These are phyloP conservation scores for Camellia granthamiana DNA, from an alignment of 148 eudicot species.

Conservation along the genomic window DNA sequence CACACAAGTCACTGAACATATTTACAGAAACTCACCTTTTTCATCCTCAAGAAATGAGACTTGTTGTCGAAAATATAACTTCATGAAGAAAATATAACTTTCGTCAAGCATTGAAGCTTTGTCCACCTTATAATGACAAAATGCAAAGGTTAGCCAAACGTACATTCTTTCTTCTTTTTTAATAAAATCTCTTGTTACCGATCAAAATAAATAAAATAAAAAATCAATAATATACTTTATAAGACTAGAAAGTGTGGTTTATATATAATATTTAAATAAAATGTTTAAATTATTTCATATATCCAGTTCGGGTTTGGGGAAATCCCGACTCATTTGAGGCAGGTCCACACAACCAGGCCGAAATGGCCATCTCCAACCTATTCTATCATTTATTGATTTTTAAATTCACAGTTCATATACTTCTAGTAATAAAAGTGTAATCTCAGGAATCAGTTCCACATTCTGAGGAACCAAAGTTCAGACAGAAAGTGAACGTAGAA, in stretches of 20 bases:
- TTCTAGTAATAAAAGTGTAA: not conserved
- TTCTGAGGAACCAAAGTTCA: not conserved
- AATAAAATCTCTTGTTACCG: too few species aligned
- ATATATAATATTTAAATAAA: too few species aligned
- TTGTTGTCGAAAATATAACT: not conserved
- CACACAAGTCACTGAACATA: not conserved
- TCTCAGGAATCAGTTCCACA: not conserved
- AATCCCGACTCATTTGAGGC: too few species aligned
- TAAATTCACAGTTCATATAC: not conserved
- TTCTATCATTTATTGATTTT: not conserved
- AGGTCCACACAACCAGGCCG: too few species aligned
- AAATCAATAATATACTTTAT: too few species aligned
- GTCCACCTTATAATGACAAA: constrained; percentile 52
- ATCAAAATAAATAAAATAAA: too few species aligned
- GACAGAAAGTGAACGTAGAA: not conserved
- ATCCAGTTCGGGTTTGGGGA: too few species aligned
- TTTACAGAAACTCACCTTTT: not conserved
- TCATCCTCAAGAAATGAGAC: not conserved
- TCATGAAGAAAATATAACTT: constrained; percentile 31
- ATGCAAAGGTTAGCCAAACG: constrained; percentile 15
- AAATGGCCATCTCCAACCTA: too few species aligned
- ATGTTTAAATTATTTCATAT: too few species aligned
- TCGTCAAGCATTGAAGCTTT: constrained; percentile 99
- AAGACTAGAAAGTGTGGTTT: too few species aligned
- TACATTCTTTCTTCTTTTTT: too few species aligned